Conservation (phyloP, 805 yeast species). For the Ogataea saltuana region DNA sequence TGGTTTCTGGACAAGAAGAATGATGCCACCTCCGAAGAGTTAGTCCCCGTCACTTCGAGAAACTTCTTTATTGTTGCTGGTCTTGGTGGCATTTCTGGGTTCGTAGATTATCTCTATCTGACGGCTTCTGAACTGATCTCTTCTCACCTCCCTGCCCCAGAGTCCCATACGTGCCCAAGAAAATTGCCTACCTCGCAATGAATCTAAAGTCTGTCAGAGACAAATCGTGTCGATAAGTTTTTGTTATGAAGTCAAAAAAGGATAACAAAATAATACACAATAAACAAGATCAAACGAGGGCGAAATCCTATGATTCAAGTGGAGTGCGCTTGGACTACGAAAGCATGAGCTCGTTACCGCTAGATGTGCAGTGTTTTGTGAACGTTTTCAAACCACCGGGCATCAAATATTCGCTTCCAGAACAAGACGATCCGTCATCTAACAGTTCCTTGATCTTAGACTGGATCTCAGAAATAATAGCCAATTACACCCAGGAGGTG, state of each 20-base stretch:
- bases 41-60: slow-evolving; percentile 42
- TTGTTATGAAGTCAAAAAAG: too few relatives aligned
- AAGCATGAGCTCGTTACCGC: slow-evolving; percentile 10
- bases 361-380: slow-evolving; percentile 15
- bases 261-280: not conserved
- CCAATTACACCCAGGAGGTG: slow-evolving; percentile 8
- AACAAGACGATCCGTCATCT: slow-evolving; percentile 29
- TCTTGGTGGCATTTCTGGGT: slow-evolving; percentile 15
- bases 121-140: too few relatives aligned
- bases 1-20: slow-evolving; percentile 35
- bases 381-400: slow-evolving; percentile 18
- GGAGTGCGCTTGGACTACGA: slow-evolving; percentile 3
- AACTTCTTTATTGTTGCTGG: slow-evolving; percentile 35
- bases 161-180: too few relatives aligned
- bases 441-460: slow-evolving; percentile 25
- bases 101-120: too few relatives aligned
- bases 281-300: not conserved
- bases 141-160: too few relatives aligned
- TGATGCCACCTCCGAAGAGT: slow-evolving; percentile 37
- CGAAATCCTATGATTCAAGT: too few relatives aligned
- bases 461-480: slow-evolving; percentile 28
- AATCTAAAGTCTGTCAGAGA: slow-evolving; percentile 3
- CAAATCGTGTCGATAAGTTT: too few relatives aligned
- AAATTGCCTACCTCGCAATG: not conserved
- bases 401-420: slow-evolving; percentile 5